Base-by-base conservation (phyloP, 2,329 filamentous ascomycete genomes). In the Dendrostoma leiphaemia region DNA sequence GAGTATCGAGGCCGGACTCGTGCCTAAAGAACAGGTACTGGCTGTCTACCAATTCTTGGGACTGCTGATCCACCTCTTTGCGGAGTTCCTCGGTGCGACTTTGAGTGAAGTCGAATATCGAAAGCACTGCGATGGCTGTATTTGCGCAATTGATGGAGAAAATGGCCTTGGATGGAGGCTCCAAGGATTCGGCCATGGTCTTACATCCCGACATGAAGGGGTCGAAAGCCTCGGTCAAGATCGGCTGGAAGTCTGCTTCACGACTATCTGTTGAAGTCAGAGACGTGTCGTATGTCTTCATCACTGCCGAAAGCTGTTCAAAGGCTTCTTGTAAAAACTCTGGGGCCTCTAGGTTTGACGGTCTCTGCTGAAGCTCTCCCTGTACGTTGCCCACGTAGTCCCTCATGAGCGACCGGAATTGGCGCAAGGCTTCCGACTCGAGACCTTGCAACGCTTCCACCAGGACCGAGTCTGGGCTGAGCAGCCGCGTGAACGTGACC, bases 211-310 rank as follows among this genome's bases (percentile, higher is more conserved):
- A 77, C 41, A 97, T 74, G 70, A 94, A 97, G 0, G 94, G 93
- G 61, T 96, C 90, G 32, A 97, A 84, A 0, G 91, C 86, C 63
- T 93, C 89, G 37, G 79, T 77, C 17, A 97, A 75, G 19, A 96
- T 84, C 6, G 84, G 80, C 44, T 89, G 81, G 63, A 97, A 96
- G 34, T 85, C 85, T 35, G 82, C 79, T 58, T 87, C 85, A 48
- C 81, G 77, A 56, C 83, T 78, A 8, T 78, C 71, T 1, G 76
- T 71, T 3, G 81, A 72, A 2, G 86, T 82, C 23, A 94, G 75
- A 0, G 92, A 96, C 1, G 89, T 88, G 61, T 96, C 91, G 65
- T 92, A 93, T 19, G 89, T 94, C 66, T 88, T 89, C 78, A 96
- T 89, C 48, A 97, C 86, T 6, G 84, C 79, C 32, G 80, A 82